Evolutionary conservation across 2,329 filamentous ascomycete species (phyloP), one percentile per base, ranked within the genome.

Genomic region (Clarireedia sp.): DNA sequence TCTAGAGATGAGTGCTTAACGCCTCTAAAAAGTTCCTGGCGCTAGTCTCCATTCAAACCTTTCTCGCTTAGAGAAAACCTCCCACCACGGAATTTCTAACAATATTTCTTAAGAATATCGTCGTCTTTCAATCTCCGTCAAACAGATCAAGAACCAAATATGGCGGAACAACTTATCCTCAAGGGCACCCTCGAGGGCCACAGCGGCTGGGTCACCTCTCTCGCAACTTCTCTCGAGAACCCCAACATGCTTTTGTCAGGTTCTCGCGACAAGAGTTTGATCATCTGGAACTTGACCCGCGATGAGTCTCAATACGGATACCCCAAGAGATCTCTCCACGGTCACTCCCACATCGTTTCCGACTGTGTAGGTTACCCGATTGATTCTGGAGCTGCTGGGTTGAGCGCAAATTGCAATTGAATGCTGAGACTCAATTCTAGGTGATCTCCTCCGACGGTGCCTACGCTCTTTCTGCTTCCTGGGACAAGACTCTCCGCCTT

Each of bases 281-380:
- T 99, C 81, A 95, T 99, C 85, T 99, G 94, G 94, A 96, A 96
- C 85, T 84, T 99, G 72, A 97, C 94, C 77, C 92, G 94, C 78
- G 91, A 97, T 78, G 94, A 97, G 81, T 85, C 86, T 75, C 87
- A 89, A 74, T 99, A 97, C 83, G 94, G 94, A 71, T 96, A 96
- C 84, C 94, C 94, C 73, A 97, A 99, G 86, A 87, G 94, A 79
- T 95, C 90, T 74, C 90, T 99, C 69, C 87, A 95, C 80, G 94
- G 94, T 73, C 94, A 99, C 85, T 96, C 91, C 65, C 94, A 99
- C 87, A 99, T 99, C 76, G 91, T 99, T 74, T 97, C 94, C 76
- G 94, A 99, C 87, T 97, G 94, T 80, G 94, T 95, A 94, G 71
- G 89, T 88, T 72, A 60, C 37, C 51, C 36, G 51, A 56, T 61